Base-by-base conservation (phyloP, 495 filamentous ascomycete species). In the Lepidopterella palustris region DNA sequence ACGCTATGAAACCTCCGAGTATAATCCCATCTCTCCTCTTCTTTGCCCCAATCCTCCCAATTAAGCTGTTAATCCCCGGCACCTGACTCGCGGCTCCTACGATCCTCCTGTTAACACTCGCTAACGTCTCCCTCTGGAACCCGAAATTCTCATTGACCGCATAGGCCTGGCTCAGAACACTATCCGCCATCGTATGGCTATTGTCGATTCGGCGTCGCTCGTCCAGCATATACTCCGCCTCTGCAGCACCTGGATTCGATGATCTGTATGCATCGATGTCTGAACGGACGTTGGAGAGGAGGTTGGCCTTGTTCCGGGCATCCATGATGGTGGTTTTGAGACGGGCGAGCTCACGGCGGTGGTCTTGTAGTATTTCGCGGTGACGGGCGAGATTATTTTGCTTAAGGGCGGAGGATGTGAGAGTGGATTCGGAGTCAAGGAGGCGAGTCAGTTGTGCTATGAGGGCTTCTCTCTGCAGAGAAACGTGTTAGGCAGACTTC, bases 191-290 rank as follows among this genome's bases (percentile, higher is more conserved):
- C 53, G 84, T 87, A 69, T 97, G 86, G 67, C 88, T 92, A 66
- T 87, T 81, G 64, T 99, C 95, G 67, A 99, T 82, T 58, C 85
- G 80, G 50, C 77, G 72, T 26, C 93, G 81, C 81, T 99, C 93
- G 65, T 89, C 88, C 20, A 97, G 81, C 91, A 99, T 96, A 76
- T 96, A 97, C 42, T 97, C 92, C 20, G 89, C 88, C 74, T 97
- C 93, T 35, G 84, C 88, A 5, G 79, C 82, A 55, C 81, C 87
- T 6, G 89, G 88, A 73, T 95, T 92, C 25, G 80, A 82, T 23
- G 86, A 82, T 29, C 86, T 88, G 79, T 96, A 97, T 39, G 87
- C 84, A 67, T 87, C 81, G 70, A 97, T 97, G 72, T 98, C 93
- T 61, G 89, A 86, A 63, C 90, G 87, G 32, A 98, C 91, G 70